phyloP scores from a whole-genome alignment of 2,329 filamentous ascomycete genomes.

The Ophiostoma australiae region DNA sequence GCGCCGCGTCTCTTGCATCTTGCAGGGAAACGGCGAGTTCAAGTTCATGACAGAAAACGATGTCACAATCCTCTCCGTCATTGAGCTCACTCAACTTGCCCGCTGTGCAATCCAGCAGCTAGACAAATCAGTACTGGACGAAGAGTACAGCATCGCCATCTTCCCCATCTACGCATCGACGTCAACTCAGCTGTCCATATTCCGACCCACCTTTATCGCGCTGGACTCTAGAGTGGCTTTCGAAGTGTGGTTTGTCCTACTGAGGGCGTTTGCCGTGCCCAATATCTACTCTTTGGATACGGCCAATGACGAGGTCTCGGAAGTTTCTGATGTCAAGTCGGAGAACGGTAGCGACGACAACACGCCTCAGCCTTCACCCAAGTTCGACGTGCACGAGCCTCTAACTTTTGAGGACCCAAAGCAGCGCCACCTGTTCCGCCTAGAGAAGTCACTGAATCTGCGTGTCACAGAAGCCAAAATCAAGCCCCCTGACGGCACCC shows the following conservation, averaged over 20 bases:
- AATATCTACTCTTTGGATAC: constrained; percentile 70
- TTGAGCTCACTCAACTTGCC: constrained; percentile 83
- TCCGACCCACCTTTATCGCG: constrained; percentile 84
- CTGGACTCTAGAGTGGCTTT: constrained; percentile 85
- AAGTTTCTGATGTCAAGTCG: constrained; percentile 39
- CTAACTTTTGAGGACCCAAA: constrained; percentile 8
- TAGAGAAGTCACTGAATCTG: constrained; percentile 57
- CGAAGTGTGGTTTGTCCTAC: constrained; percentile 92
- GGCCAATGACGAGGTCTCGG: constrained; percentile 39
- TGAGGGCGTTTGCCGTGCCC: constrained; percentile 86
- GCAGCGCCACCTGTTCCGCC: constrained; percentile 49
- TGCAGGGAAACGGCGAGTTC: constrained; percentile 92
- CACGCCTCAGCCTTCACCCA: background rate
- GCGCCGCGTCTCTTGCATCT: constrained; percentile 84
- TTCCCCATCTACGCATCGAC: constrained; percentile 85
- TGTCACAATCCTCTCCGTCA: constrained; percentile 69
- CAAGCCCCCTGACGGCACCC: constrained; percentile 35
- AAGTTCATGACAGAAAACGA: constrained; percentile 86
- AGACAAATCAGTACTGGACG: constrained; percentile 83
- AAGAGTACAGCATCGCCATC: constrained; percentile 90
- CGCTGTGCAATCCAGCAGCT: constrained; percentile 86
- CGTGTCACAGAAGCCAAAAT: constrained; percentile 60
- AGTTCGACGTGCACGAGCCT: background rate
- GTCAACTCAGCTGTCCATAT: constrained; percentile 66
- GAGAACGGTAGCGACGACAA: constrained; percentile 31